These are phyloP conservation scores for Alternaria brassicae DNA, from an alignment of 2,329 filamentous ascomycete species.

Conservation along the genomic window DNA sequence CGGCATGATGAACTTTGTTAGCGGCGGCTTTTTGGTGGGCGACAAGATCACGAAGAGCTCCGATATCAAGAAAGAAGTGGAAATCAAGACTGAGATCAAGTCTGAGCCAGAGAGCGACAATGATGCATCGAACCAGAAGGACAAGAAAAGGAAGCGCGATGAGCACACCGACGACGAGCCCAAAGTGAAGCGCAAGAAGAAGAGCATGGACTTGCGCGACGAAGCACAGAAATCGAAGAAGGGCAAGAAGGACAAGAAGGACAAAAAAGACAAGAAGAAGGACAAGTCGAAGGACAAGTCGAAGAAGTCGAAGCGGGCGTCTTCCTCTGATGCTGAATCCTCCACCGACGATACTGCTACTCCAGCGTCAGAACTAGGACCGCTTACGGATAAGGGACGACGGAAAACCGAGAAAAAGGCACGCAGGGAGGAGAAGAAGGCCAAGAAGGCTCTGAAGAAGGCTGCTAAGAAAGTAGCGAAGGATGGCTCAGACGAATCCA, in stretches of 20 bases:
- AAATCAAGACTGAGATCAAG: conserved; percentile 49
- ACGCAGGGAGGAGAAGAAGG: conserved; percentile 54
- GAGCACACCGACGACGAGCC: conserved; percentile 42
- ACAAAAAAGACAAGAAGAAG: conserved; percentile 42
- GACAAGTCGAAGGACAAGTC: conserved; percentile 33
- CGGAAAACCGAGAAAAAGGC: conserved; percentile 54
- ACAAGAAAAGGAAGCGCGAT: conserved; percentile 46
- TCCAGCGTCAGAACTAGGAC: conserved; percentile 29
- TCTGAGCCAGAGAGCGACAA: conserved; percentile 50
- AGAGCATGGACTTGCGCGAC: conserved; percentile 43
- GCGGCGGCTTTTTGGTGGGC: conserved; percentile 75
- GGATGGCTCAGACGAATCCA: conserved; percentile 30
- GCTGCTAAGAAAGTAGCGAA: conserved; percentile 53
- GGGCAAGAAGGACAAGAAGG: conserved; percentile 46
- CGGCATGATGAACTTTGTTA: conserved; percentile 84
- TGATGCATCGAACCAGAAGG: conserved; percentile 28
- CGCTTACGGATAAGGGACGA: conserved; percentile 54
- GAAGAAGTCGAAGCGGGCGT: conserved; percentile 36
- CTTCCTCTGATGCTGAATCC: conserved; percentile 31
- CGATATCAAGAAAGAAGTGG: conserved; percentile 50
- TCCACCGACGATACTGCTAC: conserved; percentile 26
- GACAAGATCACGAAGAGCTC: conserved; percentile 61
- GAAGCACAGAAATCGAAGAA: conserved; percentile 39
- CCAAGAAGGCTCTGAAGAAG: conserved; percentile 58
- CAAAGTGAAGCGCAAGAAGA: conserved; percentile 50